phyloP scores from a whole-genome alignment of 768 basidiomycete species.

The Suillus spraguei region DNA sequence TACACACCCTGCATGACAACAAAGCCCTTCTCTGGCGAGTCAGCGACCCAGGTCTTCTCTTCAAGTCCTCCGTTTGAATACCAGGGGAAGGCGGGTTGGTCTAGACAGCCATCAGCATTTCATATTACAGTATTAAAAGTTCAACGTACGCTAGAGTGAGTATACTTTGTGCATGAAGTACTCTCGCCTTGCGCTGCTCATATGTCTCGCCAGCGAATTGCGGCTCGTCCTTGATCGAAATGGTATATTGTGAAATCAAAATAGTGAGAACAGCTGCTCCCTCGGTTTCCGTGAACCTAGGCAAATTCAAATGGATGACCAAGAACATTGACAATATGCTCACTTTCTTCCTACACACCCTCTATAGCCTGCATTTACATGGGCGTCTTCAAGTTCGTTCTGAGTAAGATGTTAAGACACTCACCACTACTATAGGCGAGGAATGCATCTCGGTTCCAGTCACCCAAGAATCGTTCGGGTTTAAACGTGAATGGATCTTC shows the following conservation, averaged over 20 bases:
- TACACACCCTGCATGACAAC: too few relatives aligned
- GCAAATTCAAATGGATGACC: neutral
- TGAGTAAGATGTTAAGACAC: too few relatives aligned
- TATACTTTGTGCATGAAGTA: too few relatives aligned
- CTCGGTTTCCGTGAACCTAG: constrained; percentile 54
- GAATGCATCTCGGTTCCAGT: too few relatives aligned
- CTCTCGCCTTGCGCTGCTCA: neutral
- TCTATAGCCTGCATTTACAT: too few relatives aligned
- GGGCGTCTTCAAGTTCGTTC: too few relatives aligned
- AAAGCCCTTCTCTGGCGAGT: too few relatives aligned
- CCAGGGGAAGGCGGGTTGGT: constrained; percentile 12
- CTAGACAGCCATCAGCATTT: constrained; percentile 4
- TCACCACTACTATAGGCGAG: too few relatives aligned
- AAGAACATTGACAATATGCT: neutral
- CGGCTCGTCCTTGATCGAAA: constrained; percentile 53
- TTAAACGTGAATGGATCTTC: too few relatives aligned
- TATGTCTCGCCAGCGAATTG: constrained; percentile 49
- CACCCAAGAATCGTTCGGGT: too few relatives aligned
- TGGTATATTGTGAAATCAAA: constrained; percentile 47
- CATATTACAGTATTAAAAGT: neutral
- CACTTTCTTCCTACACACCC: constrained; percentile 49
- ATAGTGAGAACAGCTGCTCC: constrained; percentile 51
- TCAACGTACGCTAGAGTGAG: too few relatives aligned
- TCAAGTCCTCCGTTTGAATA: constrained; percentile 11
- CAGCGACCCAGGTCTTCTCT: neutral